A percentile compares a stretch with the other conserved stretches of the same genome.
Evolutionary conservation across 805 yeast species (phyloP).

Genomic region (Wickerhamiella hasegawae): DNA sequence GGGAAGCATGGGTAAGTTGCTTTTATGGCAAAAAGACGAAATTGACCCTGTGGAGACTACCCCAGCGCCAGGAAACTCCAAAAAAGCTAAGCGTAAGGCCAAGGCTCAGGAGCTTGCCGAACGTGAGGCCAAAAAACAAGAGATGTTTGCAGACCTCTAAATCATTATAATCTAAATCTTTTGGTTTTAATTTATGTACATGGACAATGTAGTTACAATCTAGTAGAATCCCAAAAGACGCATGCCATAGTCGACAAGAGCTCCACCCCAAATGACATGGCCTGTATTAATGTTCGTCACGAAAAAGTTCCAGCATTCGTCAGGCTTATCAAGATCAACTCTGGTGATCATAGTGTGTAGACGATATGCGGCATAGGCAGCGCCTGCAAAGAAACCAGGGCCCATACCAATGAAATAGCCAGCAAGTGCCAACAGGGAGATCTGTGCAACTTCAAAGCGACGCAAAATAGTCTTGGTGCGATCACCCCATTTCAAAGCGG

Average conservation of each 20-base stretch:
- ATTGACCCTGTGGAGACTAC: conserved; percentile 1
- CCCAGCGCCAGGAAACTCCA: background rate
- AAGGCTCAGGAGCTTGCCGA: background rate
- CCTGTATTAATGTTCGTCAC: conserved; percentile 57
- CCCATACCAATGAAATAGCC: conserved; percentile 72
- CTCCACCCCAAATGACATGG: conserved; percentile 22
- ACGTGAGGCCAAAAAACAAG: background rate
- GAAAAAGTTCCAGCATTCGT: conserved; percentile 71
- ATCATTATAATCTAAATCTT: background rate
- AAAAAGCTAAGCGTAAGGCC: background rate
- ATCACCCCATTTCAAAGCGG: conserved; percentile 90
- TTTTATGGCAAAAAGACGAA: conserved; percentile 44
- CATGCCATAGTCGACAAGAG: conserved; percentile 23
- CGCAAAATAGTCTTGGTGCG: conserved; percentile 54
- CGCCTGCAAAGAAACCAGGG: conserved; percentile 59
- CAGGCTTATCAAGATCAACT: conserved; percentile 69
- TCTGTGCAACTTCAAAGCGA: conserved; percentile 51
- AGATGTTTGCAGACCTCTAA: background rate
- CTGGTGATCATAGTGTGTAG: conserved; percentile 48
- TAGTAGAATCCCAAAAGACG: conserved; percentile 5
- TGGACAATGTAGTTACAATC: background rate
- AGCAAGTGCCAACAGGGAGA: conserved; percentile 43
- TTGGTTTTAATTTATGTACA: background rate
- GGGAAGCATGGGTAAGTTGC: conserved; percentile 70
- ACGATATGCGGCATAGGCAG: conserved; percentile 52